Base-by-base conservation (phyloP, 139 green algal species). In the Zygnema circumcarinatum region DNA sequence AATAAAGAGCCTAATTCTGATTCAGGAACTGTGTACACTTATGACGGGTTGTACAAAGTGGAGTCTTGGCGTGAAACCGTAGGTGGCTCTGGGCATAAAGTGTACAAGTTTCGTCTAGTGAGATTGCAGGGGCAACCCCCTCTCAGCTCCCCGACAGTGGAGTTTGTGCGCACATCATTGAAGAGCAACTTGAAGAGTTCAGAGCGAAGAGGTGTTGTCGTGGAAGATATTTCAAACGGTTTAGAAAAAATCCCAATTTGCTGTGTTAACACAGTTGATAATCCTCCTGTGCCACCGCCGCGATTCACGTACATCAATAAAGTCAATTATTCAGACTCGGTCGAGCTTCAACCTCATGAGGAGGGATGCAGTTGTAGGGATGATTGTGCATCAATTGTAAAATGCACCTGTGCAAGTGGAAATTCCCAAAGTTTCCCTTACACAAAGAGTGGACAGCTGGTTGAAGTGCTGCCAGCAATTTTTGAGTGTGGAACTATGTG, bases 31-130 rank as follows among this genome's bases (percentile, higher is more conserved):
- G 86, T 90, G 31, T 90, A 89, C 79, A 89, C 80, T 2, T 90
- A 90, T 68, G 85, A 90, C 62, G 85, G 85, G 2, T 39, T 90
- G n/a, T 90, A 90, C 76, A 33, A 29, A 22, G 85, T 90, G 22
- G 38, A 11, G n/a, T 32, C 35, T 67, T 83, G 78, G 7, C 21
- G 52, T 62, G 36, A 52, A 7, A 42, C 31, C 21, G 20, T n/a
- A 32, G 85, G 85, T 7, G 54, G 62, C 22, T 81, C 39, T 7
- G 78, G 78, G 16, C 32, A 72, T 67, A 67, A 41, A 32, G 82
- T 90, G 25, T 87, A 67, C 52, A 87, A 88, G 32, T 90, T 88
- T n/a, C 33, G 35, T n/a, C 38, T 90, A 38, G 62, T 81, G 62
- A 56, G 85, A 20, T n/a, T 89, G 38, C 20, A 36, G 22, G 85